Conservation (phyloP, 345 rosid species). For the Chamaenerion angustifolium region DNA sequence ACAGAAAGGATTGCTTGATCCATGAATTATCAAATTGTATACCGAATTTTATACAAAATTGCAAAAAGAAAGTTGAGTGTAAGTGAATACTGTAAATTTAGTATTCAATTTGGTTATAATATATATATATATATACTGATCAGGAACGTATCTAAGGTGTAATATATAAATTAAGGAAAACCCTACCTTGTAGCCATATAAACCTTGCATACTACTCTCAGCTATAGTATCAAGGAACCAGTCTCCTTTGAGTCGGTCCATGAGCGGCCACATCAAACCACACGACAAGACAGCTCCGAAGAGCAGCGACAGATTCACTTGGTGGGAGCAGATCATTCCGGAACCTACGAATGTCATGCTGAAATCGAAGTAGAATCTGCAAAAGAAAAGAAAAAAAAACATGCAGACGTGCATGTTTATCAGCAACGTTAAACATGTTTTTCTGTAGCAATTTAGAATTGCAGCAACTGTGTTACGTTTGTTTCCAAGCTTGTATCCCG, state of each 20-base stretch:
- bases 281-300: slow-evolving; percentile 72
- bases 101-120: no score
- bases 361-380: slow-evolving; percentile 81
- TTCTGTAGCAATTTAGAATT: background rate
- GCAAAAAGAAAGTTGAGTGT: no score
- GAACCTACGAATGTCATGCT: slow-evolving; percentile 79
- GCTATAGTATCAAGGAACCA: slow-evolving; percentile 55
- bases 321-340: slow-evolving; percentile 87
- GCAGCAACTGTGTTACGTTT: slow-evolving; percentile 29
- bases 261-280: slow-evolving; percentile 89
- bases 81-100: no score
- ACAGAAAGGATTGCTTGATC: background rate
- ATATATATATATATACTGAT: no score
- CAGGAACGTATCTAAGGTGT: no score
- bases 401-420: no score
- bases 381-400: slow-evolving; percentile 2
- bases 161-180: no score
- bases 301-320: slow-evolving; percentile 76
- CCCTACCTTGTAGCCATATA: slow-evolving; percentile 80
- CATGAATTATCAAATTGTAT: no score
- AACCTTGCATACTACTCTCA: slow-evolving; percentile 72
- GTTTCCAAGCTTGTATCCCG: slow-evolving; percentile 76
- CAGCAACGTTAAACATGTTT: background rate
- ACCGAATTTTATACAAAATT: no score
- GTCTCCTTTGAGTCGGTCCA: slow-evolving; percentile 47